Evolutionary conservation across 306 rosid species (phyloP).

Genomic region (Alnus rubra): DNA sequence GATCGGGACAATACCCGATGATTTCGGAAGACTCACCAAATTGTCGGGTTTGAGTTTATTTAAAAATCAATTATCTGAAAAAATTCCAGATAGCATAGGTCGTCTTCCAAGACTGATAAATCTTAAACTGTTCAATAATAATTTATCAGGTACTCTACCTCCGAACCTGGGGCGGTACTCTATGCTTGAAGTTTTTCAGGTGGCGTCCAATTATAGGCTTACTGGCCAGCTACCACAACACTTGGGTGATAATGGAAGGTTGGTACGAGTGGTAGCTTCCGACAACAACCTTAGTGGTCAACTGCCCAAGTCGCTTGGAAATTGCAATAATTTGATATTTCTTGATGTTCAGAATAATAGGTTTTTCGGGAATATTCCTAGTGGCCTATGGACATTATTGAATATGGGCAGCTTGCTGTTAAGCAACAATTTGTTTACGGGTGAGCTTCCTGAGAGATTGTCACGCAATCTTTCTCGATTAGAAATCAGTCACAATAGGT

Average conservation of each 20-base stretch:
- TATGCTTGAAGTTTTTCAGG: slow-evolving; percentile 33
- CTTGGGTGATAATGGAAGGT: slow-evolving; percentile 47
- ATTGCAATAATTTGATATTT: slow-evolving; percentile 35
- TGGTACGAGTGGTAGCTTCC: slow-evolving; percentile 31
- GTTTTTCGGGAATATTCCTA: slow-evolving; percentile 56
- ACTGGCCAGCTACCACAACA: slow-evolving; percentile 55
- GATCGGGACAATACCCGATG: slow-evolving; percentile 52
- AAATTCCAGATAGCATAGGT: slow-evolving; percentile 55
- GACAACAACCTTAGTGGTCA: slow-evolving; percentile 55
- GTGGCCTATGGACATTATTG: slow-evolving; percentile 54
- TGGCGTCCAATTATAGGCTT: slow-evolving; percentile 37
- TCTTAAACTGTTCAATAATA: slow-evolving; percentile 48
- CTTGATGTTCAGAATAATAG: slow-evolving; percentile 37
- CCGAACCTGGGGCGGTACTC: slow-evolving; percentile 57
- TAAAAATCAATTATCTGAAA: slow-evolving; percentile 52
- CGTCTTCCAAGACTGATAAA: slow-evolving; percentile 44
- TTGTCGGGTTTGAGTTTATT: slow-evolving; percentile 38
- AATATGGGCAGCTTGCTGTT: slow-evolving; percentile 35
- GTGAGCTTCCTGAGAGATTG: slow-evolving; percentile 31
- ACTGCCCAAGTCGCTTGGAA: slow-evolving; percentile 63
- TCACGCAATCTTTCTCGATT: not conserved
- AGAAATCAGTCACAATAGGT: slow-evolving; percentile 25
- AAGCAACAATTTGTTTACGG: slow-evolving; percentile 49
- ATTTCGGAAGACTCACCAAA: slow-evolving; percentile 49
- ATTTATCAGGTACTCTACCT: slow-evolving; percentile 58